Conservation (phyloP, 495 filamentous ascomycete species). For the Penicillium diatomitis region DNA sequence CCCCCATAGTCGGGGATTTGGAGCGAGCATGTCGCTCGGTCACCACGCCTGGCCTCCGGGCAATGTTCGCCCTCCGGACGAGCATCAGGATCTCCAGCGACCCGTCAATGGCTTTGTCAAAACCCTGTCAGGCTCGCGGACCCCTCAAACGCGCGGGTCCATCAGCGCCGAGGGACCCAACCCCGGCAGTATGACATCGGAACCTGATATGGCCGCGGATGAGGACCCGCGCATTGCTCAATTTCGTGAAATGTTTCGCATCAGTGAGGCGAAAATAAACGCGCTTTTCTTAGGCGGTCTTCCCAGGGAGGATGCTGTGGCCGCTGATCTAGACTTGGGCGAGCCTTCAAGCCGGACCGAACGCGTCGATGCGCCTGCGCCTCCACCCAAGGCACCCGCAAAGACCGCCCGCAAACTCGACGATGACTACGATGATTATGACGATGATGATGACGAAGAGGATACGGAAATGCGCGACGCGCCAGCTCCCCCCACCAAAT, state of each 20-base stretch:
- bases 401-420: slow-evolving; percentile 64
- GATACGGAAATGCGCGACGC: slow-evolving; percentile 54
- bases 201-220: slow-evolving; percentile 44
- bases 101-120: slow-evolving; percentile 40
- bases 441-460: slow-evolving; percentile 85
- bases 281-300: slow-evolving; percentile 46
- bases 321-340: slow-evolving; percentile 21
- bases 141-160: slow-evolving; percentile 42
- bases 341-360: slow-evolving; percentile 20
- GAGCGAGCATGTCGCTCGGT: slow-evolving; percentile 46
- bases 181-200: slow-evolving; percentile 38
- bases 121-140: slow-evolving; percentile 35
- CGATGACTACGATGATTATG: slow-evolving; percentile 73
- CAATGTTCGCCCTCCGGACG: slow-evolving; percentile 39
- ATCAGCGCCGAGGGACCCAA: slow-evolving; percentile 39
- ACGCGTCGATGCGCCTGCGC: slow-evolving; percentile 33
- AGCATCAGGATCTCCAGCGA: slow-evolving; percentile 34
- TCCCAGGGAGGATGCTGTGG: slow-evolving; percentile 21
- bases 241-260: slow-evolving; percentile 51
- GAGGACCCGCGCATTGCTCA: slow-evolving; percentile 55
- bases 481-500: slow-evolving; percentile 47
- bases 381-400: slow-evolving; percentile 36
- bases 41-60: slow-evolving; percentile 43
- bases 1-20: slow-evolving; percentile 41
- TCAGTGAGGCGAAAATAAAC: slow-evolving; percentile 52